Conservation (phyloP, 768 basidiomycete species). For the Pluteus cervinus region DNA sequence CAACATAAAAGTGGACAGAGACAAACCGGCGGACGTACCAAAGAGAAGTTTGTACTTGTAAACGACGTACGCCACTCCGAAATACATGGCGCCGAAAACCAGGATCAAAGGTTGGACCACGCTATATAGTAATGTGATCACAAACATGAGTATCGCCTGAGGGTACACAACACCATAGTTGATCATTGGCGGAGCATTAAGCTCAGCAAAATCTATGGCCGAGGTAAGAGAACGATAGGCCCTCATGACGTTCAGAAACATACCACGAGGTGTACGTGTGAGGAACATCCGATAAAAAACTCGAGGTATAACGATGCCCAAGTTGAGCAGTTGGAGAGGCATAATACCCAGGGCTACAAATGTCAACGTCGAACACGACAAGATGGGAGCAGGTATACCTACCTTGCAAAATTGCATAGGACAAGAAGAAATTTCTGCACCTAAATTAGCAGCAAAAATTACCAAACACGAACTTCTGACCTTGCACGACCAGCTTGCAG, state of each 20-base stretch:
- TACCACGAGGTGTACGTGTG: conserved; percentile 89
- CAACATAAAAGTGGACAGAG: not conserved
- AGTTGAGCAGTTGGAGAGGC: conserved; percentile 91
- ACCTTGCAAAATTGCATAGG: conserved; percentile 84
- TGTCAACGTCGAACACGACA: not conserved
- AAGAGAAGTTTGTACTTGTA: conserved; percentile 98
- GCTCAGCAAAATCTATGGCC: conserved; percentile 80
- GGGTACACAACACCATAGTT: conserved; percentile 98
- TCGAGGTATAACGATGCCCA: conserved; percentile 83
- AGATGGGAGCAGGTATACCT: not conserved
- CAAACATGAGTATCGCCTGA: conserved; percentile 93
- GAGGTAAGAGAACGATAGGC: not conserved
- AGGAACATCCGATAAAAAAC: conserved; percentile 67
- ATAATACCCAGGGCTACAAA: conserved; percentile 79
- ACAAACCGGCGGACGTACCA: conserved; percentile 43
- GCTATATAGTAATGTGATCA: conserved; percentile 91
- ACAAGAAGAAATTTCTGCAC: conserved; percentile 72
- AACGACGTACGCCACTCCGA: conserved; percentile 91
- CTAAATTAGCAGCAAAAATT: conserved; percentile 6
- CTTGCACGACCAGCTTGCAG: conserved; percentile 74
- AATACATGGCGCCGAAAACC: conserved; percentile 93
- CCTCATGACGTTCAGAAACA: conserved; percentile 7
- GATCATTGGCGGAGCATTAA: conserved; percentile 97
- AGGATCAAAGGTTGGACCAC: conserved; percentile 94
- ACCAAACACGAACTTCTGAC: conserved; percentile 24